Evolutionary conservation across 2,329 filamentous ascomycete species (phyloP).

Genomic region (Trichoderma sp.): DNA sequence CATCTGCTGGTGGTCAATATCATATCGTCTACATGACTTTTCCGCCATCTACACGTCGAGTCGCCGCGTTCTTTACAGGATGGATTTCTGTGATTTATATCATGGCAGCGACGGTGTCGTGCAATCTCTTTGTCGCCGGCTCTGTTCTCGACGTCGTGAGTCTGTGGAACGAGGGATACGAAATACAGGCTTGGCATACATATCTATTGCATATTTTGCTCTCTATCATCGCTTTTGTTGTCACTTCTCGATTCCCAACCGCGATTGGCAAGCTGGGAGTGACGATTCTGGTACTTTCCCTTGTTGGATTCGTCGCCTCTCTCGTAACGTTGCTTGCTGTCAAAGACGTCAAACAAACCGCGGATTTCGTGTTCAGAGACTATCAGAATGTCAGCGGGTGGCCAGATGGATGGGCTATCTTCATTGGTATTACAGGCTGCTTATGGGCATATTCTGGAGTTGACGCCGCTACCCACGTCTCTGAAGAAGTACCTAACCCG

Average conservation of each 20-base stretch:
- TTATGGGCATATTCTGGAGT: constrained; percentile 30
- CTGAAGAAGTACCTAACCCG: constrained; percentile 31
- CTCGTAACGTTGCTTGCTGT: constrained; percentile 28
- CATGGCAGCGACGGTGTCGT: constrained; percentile 30
- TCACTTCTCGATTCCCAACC: constrained; percentile 27
- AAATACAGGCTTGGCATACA: constrained; percentile 29
- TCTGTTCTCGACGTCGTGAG: constrained; percentile 29
- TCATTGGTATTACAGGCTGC: constrained; percentile 29
- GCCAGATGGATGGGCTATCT: constrained; percentile 30
- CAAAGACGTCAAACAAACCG: constrained; percentile 27
- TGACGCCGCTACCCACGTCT: constrained; percentile 28
- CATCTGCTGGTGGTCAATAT: constrained; percentile 31
- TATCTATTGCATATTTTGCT: constrained; percentile 30
- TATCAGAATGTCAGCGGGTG: constrained; percentile 31
- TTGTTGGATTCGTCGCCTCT: constrained; percentile 29
- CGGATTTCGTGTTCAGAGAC: constrained; percentile 26
- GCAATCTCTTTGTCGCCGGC: constrained; percentile 31
- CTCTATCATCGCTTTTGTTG: constrained; percentile 28
- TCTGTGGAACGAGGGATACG: constrained; percentile 28
- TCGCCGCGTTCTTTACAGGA: constrained; percentile 30
- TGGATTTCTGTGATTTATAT: constrained; percentile 32
- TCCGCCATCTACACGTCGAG: constrained; percentile 27
- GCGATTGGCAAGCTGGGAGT: constrained; percentile 30
- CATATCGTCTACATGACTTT: constrained; percentile 33
- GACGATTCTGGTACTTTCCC: constrained; percentile 27